These are phyloP conservation scores for Colletotrichum sp. DNA, from an alignment of 2,329 filamentous ascomycete species.

Conservation along the genomic window DNA sequence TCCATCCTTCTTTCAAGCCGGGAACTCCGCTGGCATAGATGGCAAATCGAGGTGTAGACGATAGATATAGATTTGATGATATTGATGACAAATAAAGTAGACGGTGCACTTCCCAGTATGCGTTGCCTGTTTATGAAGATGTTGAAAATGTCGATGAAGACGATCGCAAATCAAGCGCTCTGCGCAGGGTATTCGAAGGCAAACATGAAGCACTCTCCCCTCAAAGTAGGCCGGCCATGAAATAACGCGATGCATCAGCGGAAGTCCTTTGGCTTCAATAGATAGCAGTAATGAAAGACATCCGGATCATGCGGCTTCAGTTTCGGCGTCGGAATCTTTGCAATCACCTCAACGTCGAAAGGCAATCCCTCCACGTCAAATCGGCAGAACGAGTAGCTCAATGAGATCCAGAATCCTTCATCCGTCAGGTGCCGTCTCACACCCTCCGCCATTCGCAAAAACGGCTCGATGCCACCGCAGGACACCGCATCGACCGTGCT, in stretches of 20 bases:
- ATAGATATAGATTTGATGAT: neutral
- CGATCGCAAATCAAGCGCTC: neutral
- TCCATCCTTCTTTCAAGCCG: conserved; percentile 9
- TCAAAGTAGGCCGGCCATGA: neutral
- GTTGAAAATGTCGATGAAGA: neutral
- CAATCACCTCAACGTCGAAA: conserved; percentile 46
- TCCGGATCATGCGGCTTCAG: conserved; percentile 47
- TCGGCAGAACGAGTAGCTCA: conserved; percentile 50
- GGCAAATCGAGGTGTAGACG: neutral
- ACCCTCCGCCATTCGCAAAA: conserved; percentile 42
- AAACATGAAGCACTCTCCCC: neutral
- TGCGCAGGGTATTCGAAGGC: neutral
- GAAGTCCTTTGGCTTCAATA: conserved; percentile 36
- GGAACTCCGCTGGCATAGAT: neutral
- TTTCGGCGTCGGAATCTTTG: conserved; percentile 48
- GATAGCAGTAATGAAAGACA: conserved; percentile 50
- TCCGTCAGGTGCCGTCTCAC: conserved; percentile 39
- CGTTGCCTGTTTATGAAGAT: neutral
- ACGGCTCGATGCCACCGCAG: conserved; percentile 43
- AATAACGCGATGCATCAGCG: neutral
- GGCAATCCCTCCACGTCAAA: conserved; percentile 43
- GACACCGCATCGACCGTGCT: conserved; percentile 54
- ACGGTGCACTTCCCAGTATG: neutral
- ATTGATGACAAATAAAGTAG: neutral
- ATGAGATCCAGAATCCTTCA: conserved; percentile 49